Base-by-base conservation (phyloP, 2,329 filamentous ascomycete genomes). In the Sphaerulina populicola region DNA sequence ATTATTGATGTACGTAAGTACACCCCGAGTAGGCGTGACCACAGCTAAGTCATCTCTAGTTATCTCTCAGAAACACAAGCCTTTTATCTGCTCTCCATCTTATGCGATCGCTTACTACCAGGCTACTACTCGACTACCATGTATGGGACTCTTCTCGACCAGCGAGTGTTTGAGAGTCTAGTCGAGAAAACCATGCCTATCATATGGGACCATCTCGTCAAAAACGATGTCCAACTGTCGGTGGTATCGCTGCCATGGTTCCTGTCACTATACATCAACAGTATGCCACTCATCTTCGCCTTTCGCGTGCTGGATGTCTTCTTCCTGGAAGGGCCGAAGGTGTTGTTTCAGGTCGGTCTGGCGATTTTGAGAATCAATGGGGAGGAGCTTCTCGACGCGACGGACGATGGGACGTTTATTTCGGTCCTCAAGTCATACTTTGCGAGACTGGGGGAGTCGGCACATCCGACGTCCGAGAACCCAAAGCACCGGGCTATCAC, bases 121-220 rank as follows among this genome's bases (percentile, higher is more conserved):
- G 93, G 93, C 4, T 98, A 98, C 73, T 98, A 98, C 69, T 97
- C 91, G 4, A 94, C 86, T 14, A 98, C 94, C 58, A 98, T 98
- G 93, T 98, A 98, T 70, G 93, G 93, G 60, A 98, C 93, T 1
- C 76, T 98, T 4, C 78, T 98, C 36, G 93, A 98, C 65, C 93
- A 98, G 64, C 88, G 93, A 60, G 93, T 98, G 11, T 98, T 98
- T 63, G 93, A 98, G 71, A 94, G 87, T 2, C 76, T 98, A 3
- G 93, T 98, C n/a, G 93, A 98, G 69, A 93, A 88, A 72, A 98
- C 93, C 1, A 97, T 98, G 90, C 93, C 93, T 1, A 85, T 98
- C 52, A 78, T 98, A 12, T 98, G 93, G 90, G 91, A 97, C 18
- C 93, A 98, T 64, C 80, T 98, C n/a, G 86, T 90, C 58, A 94